These are phyloP conservation scores for Fomes fomentarius DNA, from an alignment of 1,284 basidiomycete genomes.

Conservation along the genomic window DNA sequence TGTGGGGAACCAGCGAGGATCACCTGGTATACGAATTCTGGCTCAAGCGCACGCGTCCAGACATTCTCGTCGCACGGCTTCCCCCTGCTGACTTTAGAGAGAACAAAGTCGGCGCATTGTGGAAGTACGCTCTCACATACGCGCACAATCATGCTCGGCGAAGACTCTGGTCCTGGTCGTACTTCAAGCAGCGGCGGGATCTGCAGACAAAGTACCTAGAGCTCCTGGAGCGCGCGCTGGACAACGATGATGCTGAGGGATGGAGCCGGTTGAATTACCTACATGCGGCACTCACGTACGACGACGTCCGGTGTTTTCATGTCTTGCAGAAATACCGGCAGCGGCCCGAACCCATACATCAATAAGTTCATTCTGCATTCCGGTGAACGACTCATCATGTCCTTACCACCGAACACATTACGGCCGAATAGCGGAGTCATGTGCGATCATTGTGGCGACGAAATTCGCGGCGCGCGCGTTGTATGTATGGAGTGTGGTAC, in stretches of 20 bases:
- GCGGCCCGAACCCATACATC: neutral
- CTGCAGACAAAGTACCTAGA: neutral
- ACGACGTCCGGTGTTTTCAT: constrained; percentile 6
- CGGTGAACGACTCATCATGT: neutral
- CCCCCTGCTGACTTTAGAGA: neutral
- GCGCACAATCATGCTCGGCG: neutral
- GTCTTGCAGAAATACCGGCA: constrained; percentile 1
- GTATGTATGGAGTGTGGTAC: constrained; percentile 28
- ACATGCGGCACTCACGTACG: constrained; percentile 1
- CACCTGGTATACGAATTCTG: neutral
- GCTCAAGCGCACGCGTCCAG: neutral
- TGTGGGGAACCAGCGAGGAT: constrained; percentile 6
- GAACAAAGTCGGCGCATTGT: constrained; percentile 3
- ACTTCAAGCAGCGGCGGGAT: neutral
- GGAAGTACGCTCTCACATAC: constrained; percentile 13
- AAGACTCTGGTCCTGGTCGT: neutral
- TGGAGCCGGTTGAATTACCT: neutral
- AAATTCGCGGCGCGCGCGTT: constrained; percentile 27
- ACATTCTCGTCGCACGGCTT: constrained; percentile 1
- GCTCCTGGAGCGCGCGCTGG: neutral
- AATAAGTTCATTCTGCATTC: neutral
- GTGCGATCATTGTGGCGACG: constrained; percentile 25
- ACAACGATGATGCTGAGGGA: neutral
- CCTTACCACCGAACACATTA: no score
- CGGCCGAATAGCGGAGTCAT: neutral